phyloP scores from a whole-genome alignment of 2,329 filamentous ascomycete genomes.

The Penicillium griseofulvum region DNA sequence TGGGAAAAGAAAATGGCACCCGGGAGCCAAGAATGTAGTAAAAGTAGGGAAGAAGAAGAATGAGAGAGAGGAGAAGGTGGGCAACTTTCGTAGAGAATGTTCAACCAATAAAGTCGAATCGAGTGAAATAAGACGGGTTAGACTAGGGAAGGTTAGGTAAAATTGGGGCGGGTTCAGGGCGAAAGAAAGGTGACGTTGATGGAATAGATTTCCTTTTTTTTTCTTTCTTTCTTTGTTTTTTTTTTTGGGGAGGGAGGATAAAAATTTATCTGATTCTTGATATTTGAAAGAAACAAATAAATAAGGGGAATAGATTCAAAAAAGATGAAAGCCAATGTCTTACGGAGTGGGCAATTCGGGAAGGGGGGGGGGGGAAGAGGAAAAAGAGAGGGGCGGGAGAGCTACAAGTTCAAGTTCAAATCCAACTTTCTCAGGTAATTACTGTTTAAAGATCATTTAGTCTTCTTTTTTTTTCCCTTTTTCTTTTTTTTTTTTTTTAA shows the following conservation, averaged over 20 bases:
- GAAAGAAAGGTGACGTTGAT: constrained; percentile 8
- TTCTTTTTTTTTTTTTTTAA: not conserved
- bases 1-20: constrained; percentile 34
- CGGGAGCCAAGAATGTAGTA: constrained; percentile 33
- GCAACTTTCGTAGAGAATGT: constrained; percentile 22
- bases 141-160: constrained; percentile 20
- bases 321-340: constrained; percentile 10
- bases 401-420: constrained; percentile 7
- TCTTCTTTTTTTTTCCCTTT: not conserved
- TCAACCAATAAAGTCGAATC: constrained; percentile 14
- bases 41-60: constrained; percentile 21
- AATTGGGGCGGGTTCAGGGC: constrained; percentile 17
- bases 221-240: not conserved
- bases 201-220: constrained; percentile 1
- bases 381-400: constrained; percentile 22
- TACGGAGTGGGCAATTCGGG: constrained; percentile 11
- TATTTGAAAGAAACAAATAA: not conserved
- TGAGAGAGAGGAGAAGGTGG: constrained; percentile 17
- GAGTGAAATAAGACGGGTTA: constrained; percentile 15
- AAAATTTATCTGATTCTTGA: not conserved
- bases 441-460: not conserved
- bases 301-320: not conserved
- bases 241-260: not conserved
- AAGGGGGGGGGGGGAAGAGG: constrained; percentile 13
- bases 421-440: not conserved